Conservation (phyloP, 1,284 basidiomycete species). For the Taiwanofungus camphoratus region DNA sequence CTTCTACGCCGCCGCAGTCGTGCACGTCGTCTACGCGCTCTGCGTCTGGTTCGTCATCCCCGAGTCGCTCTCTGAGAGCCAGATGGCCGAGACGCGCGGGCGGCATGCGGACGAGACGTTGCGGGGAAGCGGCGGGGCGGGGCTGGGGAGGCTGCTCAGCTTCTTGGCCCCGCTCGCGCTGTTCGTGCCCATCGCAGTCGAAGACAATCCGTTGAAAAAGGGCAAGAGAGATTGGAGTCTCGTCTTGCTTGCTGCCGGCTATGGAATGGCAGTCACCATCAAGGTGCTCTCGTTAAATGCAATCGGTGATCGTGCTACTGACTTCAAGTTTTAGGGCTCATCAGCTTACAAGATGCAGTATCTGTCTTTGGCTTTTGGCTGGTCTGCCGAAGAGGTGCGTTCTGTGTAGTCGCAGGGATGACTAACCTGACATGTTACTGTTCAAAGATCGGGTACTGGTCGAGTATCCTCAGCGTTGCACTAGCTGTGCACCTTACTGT, state of each 20-base stretch:
- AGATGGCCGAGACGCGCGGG: constrained; percentile 31
- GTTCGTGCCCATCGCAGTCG: constrained; percentile 46
- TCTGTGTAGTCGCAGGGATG: too few relatives aligned
- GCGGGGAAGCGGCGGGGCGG: constrained; percentile 15
- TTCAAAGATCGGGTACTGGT: constrained; percentile 68
- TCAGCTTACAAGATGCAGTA: constrained; percentile 66
- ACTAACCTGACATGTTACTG: neutral
- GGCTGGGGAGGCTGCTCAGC: constrained; percentile 33
- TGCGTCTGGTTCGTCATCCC: constrained; percentile 61
- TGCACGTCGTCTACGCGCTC: constrained; percentile 46
- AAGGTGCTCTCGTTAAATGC: too few relatives aligned
- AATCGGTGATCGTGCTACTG: too few relatives aligned
- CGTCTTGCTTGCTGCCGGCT: constrained; percentile 33
- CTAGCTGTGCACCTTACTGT: constrained; percentile 59
- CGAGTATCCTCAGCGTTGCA: constrained; percentile 54
- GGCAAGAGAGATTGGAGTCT: constrained; percentile 65
- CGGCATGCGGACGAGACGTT: constrained; percentile 28
- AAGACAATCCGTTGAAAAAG: constrained; percentile 34
- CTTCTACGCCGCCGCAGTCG: constrained; percentile 57
- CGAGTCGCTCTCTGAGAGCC: constrained; percentile 57
- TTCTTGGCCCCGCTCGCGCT: constrained; percentile 65
- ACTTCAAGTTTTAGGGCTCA: too few relatives aligned
- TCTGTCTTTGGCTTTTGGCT: constrained; percentile 57
- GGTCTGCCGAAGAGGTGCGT: constrained; percentile 66
- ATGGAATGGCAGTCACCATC: constrained; percentile 50